phyloP scores from a whole-genome alignment of 2,329 filamentous ascomycete genomes.

The Aspergillus hiratsukae region DNA sequence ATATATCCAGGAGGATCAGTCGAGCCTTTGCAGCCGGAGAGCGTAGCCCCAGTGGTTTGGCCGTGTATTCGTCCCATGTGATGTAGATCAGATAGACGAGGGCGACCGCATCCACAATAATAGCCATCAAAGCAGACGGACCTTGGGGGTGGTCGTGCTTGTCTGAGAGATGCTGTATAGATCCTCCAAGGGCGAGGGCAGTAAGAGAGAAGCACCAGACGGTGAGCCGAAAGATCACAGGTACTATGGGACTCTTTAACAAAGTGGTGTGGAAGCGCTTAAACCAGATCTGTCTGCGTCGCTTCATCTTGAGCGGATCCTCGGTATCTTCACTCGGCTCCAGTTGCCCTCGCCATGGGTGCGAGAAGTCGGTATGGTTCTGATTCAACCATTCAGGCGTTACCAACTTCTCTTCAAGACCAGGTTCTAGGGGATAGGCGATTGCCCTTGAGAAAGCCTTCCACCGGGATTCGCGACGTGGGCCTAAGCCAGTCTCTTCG shows the following conservation, averaged over 20 bases:
- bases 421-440: conserved; percentile 37
- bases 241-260: conserved; percentile 78
- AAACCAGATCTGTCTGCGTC: conserved; percentile 49
- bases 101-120: conserved; percentile 82
- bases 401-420: conserved; percentile 38
- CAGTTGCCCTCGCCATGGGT: conserved; percentile 50
- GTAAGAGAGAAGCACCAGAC: conserved; percentile 79
- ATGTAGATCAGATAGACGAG: conserved; percentile 90
- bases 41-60: conserved; percentile 84
- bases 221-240: conserved; percentile 73
- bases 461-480: conserved; percentile 43
- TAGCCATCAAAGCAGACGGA: conserved; percentile 79
- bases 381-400: conserved; percentile 43
- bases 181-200: conserved; percentile 72
- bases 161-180: conserved; percentile 63
- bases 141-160: conserved; percentile 51
- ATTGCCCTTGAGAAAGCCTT: conserved; percentile 41
- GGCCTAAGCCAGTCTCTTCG: conserved; percentile 1
- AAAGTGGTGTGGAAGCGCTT: conserved; percentile 64
- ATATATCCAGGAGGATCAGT: conserved; percentile 83
- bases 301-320: conserved; percentile 46
- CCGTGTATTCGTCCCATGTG: conserved; percentile 93
- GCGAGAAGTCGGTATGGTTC: conserved; percentile 42
- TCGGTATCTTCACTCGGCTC: conserved; percentile 49
- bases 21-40: conserved; percentile 79